Percentiles rank a stretch among this genome's conserved stretches.
phyloP scores from a whole-genome alignment of 768 basidiomycete species.

The Phlebiopsis gigantea region DNA sequence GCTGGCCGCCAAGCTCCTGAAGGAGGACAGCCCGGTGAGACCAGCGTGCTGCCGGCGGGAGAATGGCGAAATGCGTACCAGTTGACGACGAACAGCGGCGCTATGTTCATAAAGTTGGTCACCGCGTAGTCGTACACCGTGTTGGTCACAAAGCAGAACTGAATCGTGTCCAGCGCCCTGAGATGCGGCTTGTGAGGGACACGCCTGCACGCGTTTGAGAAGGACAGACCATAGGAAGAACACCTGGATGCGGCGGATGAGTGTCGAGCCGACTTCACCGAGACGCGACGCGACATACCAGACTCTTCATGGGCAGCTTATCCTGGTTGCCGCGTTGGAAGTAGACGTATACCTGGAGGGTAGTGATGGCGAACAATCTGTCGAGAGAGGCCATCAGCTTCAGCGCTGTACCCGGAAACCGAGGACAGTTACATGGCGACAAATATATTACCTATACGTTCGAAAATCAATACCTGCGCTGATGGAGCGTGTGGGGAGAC shows the following conservation, averaged over 20 bases:
- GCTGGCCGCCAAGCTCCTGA: neutral
- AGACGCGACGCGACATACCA: neutral
- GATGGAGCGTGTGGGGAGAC: neutral
- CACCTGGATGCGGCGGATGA: neutral
- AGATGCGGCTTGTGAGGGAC: neutral
- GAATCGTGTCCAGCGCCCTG: neutral
- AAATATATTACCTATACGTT: neutral
- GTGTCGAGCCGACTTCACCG: neutral
- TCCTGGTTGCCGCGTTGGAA: neutral
- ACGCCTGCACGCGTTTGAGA: neutral
- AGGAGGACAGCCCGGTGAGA: neutral
- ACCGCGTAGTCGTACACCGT: neutral
- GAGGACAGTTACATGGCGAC: neutral
- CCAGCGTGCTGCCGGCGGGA: neutral
- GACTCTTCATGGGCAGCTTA: neutral
- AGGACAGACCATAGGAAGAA: neutral
- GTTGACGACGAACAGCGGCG: neutral
- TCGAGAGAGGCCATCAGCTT: neutral
- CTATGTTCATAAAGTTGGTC: neutral
- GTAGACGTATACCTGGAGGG: neutral
- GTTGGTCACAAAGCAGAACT: neutral
- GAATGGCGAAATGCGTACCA: neutral
- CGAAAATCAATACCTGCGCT: neutral
- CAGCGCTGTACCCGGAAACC: no score
- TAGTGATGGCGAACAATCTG: neutral